Conservation (phyloP, 306 rosid genomes). For the Boehmeria nivea region DNA sequence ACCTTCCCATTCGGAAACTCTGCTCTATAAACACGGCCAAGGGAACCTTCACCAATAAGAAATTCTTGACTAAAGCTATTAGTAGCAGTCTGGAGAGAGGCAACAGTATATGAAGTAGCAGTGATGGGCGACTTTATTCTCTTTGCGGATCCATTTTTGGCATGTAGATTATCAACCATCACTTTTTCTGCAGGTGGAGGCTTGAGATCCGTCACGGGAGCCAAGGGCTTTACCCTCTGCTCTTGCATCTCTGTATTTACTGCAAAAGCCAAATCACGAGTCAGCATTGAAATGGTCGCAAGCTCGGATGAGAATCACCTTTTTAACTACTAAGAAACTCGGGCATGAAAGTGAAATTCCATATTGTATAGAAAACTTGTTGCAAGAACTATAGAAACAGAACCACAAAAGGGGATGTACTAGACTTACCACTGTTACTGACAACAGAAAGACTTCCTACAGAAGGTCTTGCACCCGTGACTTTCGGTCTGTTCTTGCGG, state of each 20-base stretch:
- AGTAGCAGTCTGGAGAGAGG: constrained; percentile 90
- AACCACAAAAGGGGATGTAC: no score
- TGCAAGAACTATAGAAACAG: no score
- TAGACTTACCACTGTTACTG: constrained; percentile 47
- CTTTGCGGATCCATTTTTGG: constrained; percentile 67
- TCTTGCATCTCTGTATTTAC: constrained; percentile 70
- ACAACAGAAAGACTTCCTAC: constrained; percentile 51
- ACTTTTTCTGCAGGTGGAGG: constrained; percentile 77
- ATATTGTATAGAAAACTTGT: no score
- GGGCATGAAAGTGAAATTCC: no score
- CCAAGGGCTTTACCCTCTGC: constrained; percentile 59
- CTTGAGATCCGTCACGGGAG: constrained; percentile 61
- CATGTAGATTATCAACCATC: constrained; percentile 52
- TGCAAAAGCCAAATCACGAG: constrained; percentile 24
- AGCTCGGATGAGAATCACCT: no score
- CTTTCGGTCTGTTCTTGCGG: constrained; percentile 55
- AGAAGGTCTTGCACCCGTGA: constrained; percentile 41
- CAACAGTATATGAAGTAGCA: constrained; percentile 78
- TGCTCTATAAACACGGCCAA: constrained; percentile 92
- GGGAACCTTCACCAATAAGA: constrained; percentile 95
- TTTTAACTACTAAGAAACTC: no score
- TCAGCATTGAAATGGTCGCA: constrained; percentile 6
- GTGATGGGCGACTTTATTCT: constrained; percentile 86
- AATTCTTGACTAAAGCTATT: constrained; percentile 95
- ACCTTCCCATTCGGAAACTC: constrained; percentile 93